Conservation (phyloP, 305 asterid genomes). For the Stenogyne calaminthoides region DNA sequence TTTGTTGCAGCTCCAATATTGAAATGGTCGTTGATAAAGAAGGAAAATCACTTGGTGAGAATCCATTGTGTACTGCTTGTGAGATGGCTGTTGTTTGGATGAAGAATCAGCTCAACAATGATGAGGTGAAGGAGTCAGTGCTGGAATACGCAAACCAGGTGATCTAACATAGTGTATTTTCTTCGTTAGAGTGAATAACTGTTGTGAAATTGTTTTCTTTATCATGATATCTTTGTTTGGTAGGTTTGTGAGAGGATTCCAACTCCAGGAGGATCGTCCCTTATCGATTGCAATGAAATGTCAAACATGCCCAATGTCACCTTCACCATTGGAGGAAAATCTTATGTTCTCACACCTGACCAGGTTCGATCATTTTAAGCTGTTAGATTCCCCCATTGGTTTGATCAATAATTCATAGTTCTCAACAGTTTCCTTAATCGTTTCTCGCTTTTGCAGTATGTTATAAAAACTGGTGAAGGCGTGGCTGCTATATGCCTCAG, state of each 20-base stretch:
- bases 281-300: constrained; percentile 64
- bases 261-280: constrained; percentile 81
- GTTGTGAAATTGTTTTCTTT: neutral
- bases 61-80: constrained; percentile 70
- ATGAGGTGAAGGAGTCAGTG: constrained; percentile 68
- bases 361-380: constrained; percentile 52
- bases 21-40: constrained; percentile 68
- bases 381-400: neutral
- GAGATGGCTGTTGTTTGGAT: constrained; percentile 96
- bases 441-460: constrained; percentile 51
- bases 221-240: neutral
- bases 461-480: constrained; percentile 80
- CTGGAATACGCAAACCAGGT: constrained; percentile 78
- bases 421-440: neutral
- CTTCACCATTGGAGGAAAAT: constrained; percentile 66
- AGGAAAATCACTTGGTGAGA: constrained; percentile 42
- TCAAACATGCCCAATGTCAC: constrained; percentile 65
- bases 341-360: constrained; percentile 69
- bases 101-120: constrained; percentile 65
- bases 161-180: neutral
- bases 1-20: constrained; percentile 65
- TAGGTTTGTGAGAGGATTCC: constrained; percentile 91
- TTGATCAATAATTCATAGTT: neutral
- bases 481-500: constrained; percentile 67
- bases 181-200: neutral